Conservation (phyloP, 1,284 basidiomycete genomes). For the Irpex sp. region DNA sequence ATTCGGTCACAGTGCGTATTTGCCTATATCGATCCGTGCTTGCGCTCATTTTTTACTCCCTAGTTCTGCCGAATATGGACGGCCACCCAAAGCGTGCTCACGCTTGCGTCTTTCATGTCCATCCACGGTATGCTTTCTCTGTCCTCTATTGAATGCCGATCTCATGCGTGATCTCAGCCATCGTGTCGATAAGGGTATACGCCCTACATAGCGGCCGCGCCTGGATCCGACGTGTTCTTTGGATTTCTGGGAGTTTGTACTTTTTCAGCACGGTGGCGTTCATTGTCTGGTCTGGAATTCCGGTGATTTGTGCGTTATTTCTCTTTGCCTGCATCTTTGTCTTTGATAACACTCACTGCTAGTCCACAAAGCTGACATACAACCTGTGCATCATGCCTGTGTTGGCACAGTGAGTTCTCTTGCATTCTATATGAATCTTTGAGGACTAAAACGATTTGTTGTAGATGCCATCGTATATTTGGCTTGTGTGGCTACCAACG, state of each 20-base stretch:
- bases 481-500: slow-evolving; percentile 30
- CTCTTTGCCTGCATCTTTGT: neutral
- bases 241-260: slow-evolving; percentile 22
- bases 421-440: neutral
- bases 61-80: slow-evolving; percentile 31
- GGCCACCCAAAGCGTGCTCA: slow-evolving; percentile 24
- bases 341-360: neutral
- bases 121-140: slow-evolving; percentile 22
- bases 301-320: slow-evolving; percentile 22
- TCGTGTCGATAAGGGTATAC: slow-evolving; percentile 28
- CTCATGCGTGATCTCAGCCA: slow-evolving; percentile 15
- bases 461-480: slow-evolving; percentile 27
- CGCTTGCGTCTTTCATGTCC: slow-evolving; percentile 29
- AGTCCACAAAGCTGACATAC: slow-evolving; percentile 19
- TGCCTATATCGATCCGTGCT: neutral
- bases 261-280: slow-evolving; percentile 21
- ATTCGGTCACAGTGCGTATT: slow-evolving; percentile 16
- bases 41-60: neutral
- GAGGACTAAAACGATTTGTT: neutral
- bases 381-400: slow-evolving; percentile 24
- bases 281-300: slow-evolving; percentile 22
- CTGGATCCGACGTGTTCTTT: slow-evolving; percentile 24
- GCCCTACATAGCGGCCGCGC: slow-evolving; percentile 24
- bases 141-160: neutral
- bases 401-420: slow-evolving; percentile 21